Evolutionary conservation across 2,329 filamentous ascomycete genomes (phyloP).

Genomic region (Cladobotryum mycophilum): DNA sequence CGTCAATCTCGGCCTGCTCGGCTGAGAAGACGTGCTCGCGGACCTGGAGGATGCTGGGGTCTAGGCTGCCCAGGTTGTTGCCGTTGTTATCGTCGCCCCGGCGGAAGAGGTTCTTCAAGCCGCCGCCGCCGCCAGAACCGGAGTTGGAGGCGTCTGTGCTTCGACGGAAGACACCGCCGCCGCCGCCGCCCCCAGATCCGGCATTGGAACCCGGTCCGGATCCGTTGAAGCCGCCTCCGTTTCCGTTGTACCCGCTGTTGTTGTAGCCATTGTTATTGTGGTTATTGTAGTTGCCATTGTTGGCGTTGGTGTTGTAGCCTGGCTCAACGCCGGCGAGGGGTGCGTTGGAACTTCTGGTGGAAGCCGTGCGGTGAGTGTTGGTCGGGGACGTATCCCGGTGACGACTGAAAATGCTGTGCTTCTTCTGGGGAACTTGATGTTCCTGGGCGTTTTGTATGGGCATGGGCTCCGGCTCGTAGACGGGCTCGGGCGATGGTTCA

Average conservation of each 20-base stretch:
- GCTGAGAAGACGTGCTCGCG: conserved; percentile 56
- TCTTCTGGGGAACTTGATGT: neutral
- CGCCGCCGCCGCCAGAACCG: neutral
- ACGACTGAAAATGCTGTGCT: conserved; percentile 24
- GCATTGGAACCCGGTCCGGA: no score
- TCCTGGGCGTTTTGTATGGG: conserved; percentile 17
- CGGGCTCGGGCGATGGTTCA: conserved; percentile 26
- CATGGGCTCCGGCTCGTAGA: conserved; percentile 22
- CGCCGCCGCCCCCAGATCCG: conserved; percentile 5
- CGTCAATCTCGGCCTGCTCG: conserved; percentile 58
- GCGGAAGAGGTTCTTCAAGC: conserved; percentile 29
- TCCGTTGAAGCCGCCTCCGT: no score
- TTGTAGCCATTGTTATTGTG: neutral
- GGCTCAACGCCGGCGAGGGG: neutral
- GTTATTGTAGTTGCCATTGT: neutral
- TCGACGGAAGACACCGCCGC: conserved; percentile 13
- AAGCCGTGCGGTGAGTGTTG: conserved; percentile 6
- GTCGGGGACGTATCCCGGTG: conserved; percentile 23
- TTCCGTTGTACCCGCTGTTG: neutral
- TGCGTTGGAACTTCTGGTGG: conserved; percentile 1
- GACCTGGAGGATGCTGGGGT: conserved; percentile 56
- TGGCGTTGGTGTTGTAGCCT: conserved; percentile 5
- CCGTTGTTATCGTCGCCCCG: conserved; percentile 36
- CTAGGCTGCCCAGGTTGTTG: conserved; percentile 34
- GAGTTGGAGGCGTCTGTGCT: conserved; percentile 5